Evolutionary conservation across 345 rosid species (phyloP).

Genomic region (Isatis tinctoria): DNA sequence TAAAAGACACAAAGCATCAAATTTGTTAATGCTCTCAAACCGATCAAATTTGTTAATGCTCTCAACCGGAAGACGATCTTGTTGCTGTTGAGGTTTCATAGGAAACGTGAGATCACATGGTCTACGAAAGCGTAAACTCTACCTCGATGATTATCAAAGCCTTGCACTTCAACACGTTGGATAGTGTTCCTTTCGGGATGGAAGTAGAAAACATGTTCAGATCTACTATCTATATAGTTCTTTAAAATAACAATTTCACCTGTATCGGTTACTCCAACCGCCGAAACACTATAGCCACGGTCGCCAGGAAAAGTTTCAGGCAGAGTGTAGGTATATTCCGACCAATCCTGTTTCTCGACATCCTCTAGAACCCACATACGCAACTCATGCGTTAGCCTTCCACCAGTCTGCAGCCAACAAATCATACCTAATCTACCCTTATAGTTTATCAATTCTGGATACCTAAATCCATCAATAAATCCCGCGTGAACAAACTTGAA

Average conservation of each 20-base stretch:
- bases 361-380: background rate
- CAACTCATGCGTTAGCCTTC: background rate
- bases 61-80: background rate
- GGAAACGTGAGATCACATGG: background rate
- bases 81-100: background rate
- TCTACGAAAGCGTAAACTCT: background rate
- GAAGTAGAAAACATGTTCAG: background rate
- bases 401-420: background rate
- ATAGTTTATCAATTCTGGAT: background rate
- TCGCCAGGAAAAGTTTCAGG: background rate
- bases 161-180: background rate
- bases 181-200: background rate
- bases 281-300: background rate
- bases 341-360: background rate
- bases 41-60: too few relatives aligned
- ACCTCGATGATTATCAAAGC: background rate
- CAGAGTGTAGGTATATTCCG: background rate
- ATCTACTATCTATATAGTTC: background rate
- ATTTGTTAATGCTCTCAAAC: background rate
- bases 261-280: background rate
- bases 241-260: background rate
- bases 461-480: background rate
- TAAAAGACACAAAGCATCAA: too few relatives aligned
- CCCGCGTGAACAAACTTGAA: background rate
- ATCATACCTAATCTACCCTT: background rate